Evolutionary conservation across 2,329 filamentous ascomycete species (phyloP).

Genomic region (Reticulascus tulasneorum): DNA sequence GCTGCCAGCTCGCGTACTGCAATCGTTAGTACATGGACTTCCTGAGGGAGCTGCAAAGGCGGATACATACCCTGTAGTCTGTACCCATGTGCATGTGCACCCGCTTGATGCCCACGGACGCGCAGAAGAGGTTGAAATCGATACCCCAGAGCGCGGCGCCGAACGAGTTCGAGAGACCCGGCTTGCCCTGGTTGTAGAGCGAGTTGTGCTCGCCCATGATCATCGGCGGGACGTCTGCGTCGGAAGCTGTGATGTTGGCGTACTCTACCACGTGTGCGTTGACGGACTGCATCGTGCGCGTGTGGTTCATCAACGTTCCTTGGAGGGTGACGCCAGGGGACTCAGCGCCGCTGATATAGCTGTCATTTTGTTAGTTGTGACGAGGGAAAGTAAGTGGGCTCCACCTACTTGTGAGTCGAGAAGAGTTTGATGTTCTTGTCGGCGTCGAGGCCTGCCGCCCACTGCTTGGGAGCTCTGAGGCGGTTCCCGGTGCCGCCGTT

Average conservation of each 20-base stretch:
- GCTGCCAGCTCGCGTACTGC: conserved; percentile 57
- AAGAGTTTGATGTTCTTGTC: conserved; percentile 48
- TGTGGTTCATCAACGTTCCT: conserved; percentile 61
- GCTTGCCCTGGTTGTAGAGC: conserved; percentile 57
- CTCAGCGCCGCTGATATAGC: conserved; percentile 59
- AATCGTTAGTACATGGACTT: conserved; percentile 2
- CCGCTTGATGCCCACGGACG: conserved; percentile 50
- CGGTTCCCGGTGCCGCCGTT: conserved; percentile 50
- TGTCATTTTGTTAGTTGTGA: conserved; percentile 21
- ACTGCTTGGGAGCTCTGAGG: conserved; percentile 46
- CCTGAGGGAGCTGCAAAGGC: neutral
- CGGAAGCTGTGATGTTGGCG: conserved; percentile 33
- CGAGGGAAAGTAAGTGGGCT: conserved; percentile 12
- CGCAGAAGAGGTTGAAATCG: conserved; percentile 58
- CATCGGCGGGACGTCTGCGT: conserved; percentile 45
- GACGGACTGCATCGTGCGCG: conserved; percentile 44
- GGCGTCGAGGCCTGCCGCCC: conserved; percentile 48
- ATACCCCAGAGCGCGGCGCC: conserved; percentile 62
- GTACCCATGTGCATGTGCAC: conserved; percentile 64
- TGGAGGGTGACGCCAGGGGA: conserved; percentile 59
- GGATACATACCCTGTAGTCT: conserved; percentile 47
- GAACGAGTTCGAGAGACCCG: conserved; percentile 60
- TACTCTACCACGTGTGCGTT: conserved; percentile 44
- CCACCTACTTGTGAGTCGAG: conserved; percentile 59
- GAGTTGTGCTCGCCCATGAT: conserved; percentile 61